Percentiles rank a stretch among this genome's conserved stretches.
phyloP scores from a whole-genome alignment of 2,329 filamentous ascomycete species.

The Lomentospora prolificans region DNA sequence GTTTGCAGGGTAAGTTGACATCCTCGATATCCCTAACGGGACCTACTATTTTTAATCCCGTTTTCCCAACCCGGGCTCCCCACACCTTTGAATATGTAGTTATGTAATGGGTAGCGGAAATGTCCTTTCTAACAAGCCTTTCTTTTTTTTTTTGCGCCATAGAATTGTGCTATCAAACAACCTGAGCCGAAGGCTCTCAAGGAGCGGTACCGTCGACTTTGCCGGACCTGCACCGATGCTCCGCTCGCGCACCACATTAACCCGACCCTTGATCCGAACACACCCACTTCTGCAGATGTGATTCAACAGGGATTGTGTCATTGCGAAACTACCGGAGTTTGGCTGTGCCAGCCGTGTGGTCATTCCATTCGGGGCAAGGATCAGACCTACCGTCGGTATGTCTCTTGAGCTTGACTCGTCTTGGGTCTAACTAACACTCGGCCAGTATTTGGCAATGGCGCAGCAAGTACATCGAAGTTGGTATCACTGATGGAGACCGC shows the following conservation, averaged over 20 bases:
- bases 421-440: background rate
- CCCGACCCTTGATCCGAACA: conserved; percentile 31
- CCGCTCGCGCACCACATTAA: conserved; percentile 50
- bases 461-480: conserved; percentile 71
- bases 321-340: conserved; percentile 51
- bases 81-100: too few relatives aligned
- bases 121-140: background rate
- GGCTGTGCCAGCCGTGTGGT: conserved; percentile 80
- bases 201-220: conserved; percentile 72
- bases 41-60: background rate
- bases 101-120: background rate
- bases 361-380: conserved; percentile 55
- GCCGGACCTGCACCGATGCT: conserved; percentile 61
- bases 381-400: conserved; percentile 47
- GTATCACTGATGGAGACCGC: conserved; percentile 79
- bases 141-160: conserved; percentile 8
- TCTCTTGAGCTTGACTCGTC: conserved; percentile 3
- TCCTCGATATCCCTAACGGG: background rate
- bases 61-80: too few relatives aligned
- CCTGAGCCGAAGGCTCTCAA: conserved; percentile 58
- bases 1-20: conserved; percentile 65
- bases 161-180: conserved; percentile 88
- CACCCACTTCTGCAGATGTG: conserved; percentile 40
- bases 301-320: conserved; percentile 47
- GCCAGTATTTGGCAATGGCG: conserved; percentile 78